Percentiles rank a stretch among this genome's conserved stretches.
Conservation (phyloP, 2,329 filamentous ascomycete genomes). For the Fusarium sp. region DNA sequence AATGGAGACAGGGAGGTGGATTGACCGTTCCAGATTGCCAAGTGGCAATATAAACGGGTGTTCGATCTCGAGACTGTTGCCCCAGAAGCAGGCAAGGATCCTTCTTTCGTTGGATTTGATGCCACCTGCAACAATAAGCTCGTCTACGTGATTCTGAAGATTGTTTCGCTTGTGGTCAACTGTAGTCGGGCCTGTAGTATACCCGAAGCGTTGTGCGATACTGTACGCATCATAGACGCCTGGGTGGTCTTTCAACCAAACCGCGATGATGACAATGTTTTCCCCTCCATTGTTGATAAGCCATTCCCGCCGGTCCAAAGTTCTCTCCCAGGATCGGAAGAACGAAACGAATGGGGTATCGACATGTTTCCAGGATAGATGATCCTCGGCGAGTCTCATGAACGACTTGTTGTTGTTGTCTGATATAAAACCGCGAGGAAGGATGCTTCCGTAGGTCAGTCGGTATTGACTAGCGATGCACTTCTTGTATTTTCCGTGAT, state of each 20-base stretch:
- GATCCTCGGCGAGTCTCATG: not conserved
- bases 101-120: not conserved
- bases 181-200: fast-evolving
- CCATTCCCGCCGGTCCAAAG: not conserved
- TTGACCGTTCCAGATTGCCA: too few relatives aligned
- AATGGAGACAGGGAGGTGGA: fast-evolving
- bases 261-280: not conserved
- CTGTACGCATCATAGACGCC: not conserved
- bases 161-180: fast-evolving
- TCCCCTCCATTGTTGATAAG: not conserved
- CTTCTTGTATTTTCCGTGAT: too few relatives aligned
- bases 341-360: not conserved
- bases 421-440: too few relatives aligned
- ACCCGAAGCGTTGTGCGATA: not conserved
- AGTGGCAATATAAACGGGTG: not conserved
- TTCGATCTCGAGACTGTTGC: not conserved
- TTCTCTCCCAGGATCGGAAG: not conserved
- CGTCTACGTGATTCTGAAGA: fast-evolving
- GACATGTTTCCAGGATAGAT: not conserved
- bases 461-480: not conserved
- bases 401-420: not conserved
- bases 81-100: not conserved
- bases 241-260: not conserved
- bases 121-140: not conserved
- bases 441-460: not conserved